phyloP scores from a whole-genome alignment of 2,329 filamentous ascomycete genomes.

The Thelonectria rubi region DNA sequence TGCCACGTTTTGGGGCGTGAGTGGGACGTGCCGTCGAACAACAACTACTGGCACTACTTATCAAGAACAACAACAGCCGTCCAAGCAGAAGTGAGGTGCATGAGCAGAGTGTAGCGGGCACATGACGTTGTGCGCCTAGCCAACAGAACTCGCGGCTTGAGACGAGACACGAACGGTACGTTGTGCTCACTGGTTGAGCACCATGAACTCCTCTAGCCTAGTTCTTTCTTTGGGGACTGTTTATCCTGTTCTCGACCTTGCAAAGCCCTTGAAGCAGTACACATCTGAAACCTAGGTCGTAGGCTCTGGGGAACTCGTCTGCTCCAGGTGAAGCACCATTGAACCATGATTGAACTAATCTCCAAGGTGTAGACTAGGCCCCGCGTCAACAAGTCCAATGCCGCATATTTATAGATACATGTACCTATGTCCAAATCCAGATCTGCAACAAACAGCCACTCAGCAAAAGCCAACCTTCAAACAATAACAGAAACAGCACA shows the following conservation, averaged over 20 bases:
- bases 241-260: too few species aligned
- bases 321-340: neutral
- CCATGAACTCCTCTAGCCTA: neutral
- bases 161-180: too few species aligned
- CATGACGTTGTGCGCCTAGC: too few species aligned
- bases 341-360: neutral
- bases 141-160: too few species aligned
- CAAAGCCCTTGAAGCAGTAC: too few species aligned
- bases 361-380: neutral
- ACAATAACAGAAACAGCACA: neutral
- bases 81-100: neutral
- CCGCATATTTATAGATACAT: neutral
- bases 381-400: neutral
- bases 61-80: neutral
- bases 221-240: too few species aligned
- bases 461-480: neutral
- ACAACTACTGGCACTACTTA: neutral
- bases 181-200: neutral
- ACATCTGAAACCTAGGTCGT: neutral
- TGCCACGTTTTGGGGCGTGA: neutral
- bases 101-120: too few species aligned
- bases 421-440: neutral
- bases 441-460: neutral
- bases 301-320: neutral
- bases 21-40: neutral